These are phyloP conservation scores for Leishmania tarentolae DNA, from an alignment of 208 protist genomes.

Conservation along the genomic window DNA sequence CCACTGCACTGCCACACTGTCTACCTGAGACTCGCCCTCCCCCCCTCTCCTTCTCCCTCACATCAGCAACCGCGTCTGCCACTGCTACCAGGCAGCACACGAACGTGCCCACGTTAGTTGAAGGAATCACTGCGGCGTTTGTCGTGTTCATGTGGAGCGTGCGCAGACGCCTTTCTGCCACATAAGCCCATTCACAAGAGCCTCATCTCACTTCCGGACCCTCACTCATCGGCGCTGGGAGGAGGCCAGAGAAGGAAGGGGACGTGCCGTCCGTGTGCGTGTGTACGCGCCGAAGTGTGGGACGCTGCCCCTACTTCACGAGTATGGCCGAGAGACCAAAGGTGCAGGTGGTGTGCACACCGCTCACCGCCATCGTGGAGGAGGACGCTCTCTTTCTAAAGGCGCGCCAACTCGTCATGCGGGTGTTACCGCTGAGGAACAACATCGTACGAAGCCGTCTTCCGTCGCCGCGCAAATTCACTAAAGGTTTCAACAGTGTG, in stretches of 20 bases:
- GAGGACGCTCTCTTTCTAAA: slow-evolving; percentile 23
- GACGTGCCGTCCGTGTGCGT: neutral
- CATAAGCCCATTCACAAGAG: neutral
- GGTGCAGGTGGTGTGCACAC: slow-evolving; percentile 21
- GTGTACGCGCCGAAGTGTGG: neutral
- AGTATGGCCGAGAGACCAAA: neutral
- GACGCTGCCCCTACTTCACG: neutral
- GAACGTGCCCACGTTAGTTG: neutral
- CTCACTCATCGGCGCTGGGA: neutral
- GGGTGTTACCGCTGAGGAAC: neutral
- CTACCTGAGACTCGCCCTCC: neutral
- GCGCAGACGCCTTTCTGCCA: neutral
- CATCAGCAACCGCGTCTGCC: neutral
- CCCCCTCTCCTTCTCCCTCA: neutral
- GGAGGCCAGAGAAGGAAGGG: neutral
- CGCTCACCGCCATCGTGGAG: slow-evolving; percentile 12
- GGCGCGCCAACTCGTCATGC: slow-evolving; percentile 16
- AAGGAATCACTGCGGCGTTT: neutral
- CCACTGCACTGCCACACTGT: neutral
- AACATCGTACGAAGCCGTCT: neutral
- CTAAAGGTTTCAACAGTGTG: neutral
- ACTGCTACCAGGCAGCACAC: neutral
- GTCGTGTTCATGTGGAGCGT: neutral
- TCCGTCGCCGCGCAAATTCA: neutral
- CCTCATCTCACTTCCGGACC: neutral